These are phyloP conservation scores for Dioscorea zingiberensis DNA, from an alignment of 106 monocot species.

Conservation along the genomic window DNA sequence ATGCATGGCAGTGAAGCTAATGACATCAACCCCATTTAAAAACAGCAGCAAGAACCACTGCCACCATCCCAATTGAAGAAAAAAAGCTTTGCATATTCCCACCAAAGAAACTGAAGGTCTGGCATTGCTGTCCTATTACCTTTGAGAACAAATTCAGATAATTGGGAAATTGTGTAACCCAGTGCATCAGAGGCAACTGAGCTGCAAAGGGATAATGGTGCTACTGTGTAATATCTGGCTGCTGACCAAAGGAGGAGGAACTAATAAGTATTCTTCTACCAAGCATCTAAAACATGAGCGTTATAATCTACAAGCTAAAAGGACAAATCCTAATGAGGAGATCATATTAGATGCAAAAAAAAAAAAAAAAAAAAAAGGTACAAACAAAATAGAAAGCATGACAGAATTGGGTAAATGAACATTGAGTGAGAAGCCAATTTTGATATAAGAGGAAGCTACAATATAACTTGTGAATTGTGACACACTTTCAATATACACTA, in stretches of 20 bases:
- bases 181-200: conserved; percentile 32
- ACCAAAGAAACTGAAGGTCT: conserved; percentile 24
- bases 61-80: conserved; percentile 51
- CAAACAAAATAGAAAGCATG: no score
- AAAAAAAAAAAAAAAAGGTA: no score
- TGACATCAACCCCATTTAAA: conserved; percentile 88
- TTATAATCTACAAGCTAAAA: no score
- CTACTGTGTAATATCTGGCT: conserved; percentile 67
- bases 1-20: conserved; percentile 72
- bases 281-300: no score
- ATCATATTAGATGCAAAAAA: no score
- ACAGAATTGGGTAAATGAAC: no score
- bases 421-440: no score
- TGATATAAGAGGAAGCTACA: no score
- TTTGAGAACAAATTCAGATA: conserved; percentile 49
- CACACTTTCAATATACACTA: no score
- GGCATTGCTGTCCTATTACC: conserved; percentile 35
- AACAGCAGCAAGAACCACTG: conserved; percentile 59
- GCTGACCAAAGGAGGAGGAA: conserved; percentile 26
- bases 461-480: no score
- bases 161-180: conserved; percentile 26
- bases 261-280: not conserved
- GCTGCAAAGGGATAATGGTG: conserved; percentile 68
- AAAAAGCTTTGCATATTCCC: conserved; percentile 43
- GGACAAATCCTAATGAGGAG: no score